These are phyloP conservation scores for Entomortierella chlamydospora DNA, from an alignment of 192 early-diverging fungal genomes.

Conservation along the genomic window DNA sequence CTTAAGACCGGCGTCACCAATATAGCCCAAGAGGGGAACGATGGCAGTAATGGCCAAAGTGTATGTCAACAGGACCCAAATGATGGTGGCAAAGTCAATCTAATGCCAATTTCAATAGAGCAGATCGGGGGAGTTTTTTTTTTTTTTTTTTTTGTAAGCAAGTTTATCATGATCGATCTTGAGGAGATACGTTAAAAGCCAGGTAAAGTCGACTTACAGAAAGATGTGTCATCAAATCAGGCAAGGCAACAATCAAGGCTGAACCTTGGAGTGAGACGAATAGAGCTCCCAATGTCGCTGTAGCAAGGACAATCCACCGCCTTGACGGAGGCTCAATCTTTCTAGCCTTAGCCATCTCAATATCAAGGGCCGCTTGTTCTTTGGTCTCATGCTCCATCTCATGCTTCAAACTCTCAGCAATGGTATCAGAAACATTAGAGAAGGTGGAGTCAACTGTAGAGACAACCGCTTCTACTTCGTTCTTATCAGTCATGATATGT, in stretches of 20 bases:
- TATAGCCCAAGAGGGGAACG: slow-evolving; percentile 32
- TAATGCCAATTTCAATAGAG: no score
- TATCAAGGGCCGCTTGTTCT: slow-evolving; percentile 44
- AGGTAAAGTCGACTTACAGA: slow-evolving; percentile 7
- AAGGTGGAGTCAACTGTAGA: neutral
- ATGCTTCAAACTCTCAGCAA: slow-evolving; percentile 25
- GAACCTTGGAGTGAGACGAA: slow-evolving; percentile 54
- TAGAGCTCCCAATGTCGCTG: slow-evolving; percentile 46
- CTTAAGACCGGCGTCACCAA: slow-evolving; percentile 42
- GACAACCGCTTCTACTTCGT: slow-evolving; percentile 19
- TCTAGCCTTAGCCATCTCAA: slow-evolving; percentile 46
- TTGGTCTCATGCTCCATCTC: slow-evolving; percentile 33
- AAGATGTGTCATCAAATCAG: slow-evolving; percentile 51
- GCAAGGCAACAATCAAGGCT: slow-evolving; percentile 51
- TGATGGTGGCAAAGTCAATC: slow-evolving; percentile 49
- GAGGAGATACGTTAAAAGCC: neutral
- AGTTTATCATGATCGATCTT: no score
- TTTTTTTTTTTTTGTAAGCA: no score
- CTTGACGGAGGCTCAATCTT: slow-evolving; percentile 47
- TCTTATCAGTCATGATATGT: slow-evolving; percentile 28
- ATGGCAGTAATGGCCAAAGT: slow-evolving; percentile 50
- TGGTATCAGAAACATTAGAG: slow-evolving; percentile 29
- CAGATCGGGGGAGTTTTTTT: no score
- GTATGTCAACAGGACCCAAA: slow-evolving; percentile 49
- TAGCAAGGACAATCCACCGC: slow-evolving; percentile 53